Percentiles rank a stretch among this genome's conserved stretches.
Conservation (phyloP, 129 eudicot genomes). For the Tanacetum coccineum region DNA sequence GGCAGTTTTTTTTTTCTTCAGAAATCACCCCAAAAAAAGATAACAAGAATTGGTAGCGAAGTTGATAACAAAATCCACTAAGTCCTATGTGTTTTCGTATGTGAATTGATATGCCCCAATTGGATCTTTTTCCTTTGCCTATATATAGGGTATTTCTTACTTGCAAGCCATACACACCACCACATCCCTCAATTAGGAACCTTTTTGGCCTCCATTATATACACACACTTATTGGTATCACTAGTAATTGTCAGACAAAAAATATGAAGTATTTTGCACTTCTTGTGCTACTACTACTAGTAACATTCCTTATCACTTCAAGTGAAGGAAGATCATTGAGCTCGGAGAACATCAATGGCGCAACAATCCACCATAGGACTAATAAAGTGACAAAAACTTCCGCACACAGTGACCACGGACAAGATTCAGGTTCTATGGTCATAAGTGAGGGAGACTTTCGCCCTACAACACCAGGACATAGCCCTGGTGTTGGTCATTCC, state of each 20-base stretch:
- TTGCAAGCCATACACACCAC: conserved; percentile 23
- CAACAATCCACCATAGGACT: conserved; percentile 12
- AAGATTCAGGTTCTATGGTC: conserved; percentile 1
- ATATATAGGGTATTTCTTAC: conserved; percentile 33
- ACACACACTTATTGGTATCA: conserved; percentile 5
- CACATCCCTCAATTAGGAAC: background rate
- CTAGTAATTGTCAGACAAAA: conserved; percentile 3
- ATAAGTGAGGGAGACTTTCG: conserved; percentile 21
- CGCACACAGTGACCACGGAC: background rate
- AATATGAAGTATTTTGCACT: conserved; percentile 24
- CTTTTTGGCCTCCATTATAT: conserved; percentile 6
- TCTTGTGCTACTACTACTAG: conserved; percentile 14
- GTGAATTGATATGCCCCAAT: conserved; percentile 14
- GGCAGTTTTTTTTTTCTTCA: too few relatives aligned
- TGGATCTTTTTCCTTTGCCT: conserved; percentile 17
- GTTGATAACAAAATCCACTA: conserved; percentile 25
- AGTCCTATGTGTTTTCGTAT: conserved; percentile 15
- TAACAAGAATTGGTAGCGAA: conserved; percentile 22
- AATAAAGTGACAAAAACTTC: background rate
- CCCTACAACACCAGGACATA: conserved; percentile 42
- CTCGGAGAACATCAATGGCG: conserved; percentile 7
- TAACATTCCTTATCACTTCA: conserved; percentile 24
- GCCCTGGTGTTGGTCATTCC: conserved; percentile 44
- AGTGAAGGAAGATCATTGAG: conserved; percentile 32
- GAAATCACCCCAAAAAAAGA: background rate